Evolutionary conservation across 2,329 filamentous ascomycete genomes (phyloP).

Genomic region (Calonectria hongkongensis): DNA sequence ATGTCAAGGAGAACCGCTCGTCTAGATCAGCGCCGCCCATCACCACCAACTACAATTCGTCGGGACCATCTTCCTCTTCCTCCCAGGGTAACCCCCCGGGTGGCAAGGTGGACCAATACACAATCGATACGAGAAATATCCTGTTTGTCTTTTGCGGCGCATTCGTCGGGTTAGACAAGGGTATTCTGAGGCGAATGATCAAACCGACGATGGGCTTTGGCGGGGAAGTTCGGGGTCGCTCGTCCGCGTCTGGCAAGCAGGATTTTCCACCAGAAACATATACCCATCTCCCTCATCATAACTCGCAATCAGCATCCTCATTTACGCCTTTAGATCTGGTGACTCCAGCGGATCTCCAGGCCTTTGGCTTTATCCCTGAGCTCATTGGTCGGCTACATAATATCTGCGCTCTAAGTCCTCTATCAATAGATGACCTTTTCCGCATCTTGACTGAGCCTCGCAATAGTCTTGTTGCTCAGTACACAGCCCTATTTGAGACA

Average conservation of each 20-base stretch:
- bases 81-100: conserved; percentile 67
- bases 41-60: conserved; percentile 70
- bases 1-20: conserved; percentile 85
- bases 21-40: conserved; percentile 72
- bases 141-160: conserved; percentile 98
- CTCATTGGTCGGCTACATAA: conserved; percentile 97
- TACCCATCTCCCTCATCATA: conserved; percentile 74
- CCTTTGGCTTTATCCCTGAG: conserved; percentile 94
- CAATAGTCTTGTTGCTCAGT: conserved; percentile 91
- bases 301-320: conserved; percentile 58
- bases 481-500: conserved; percentile 88
- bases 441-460: conserved; percentile 94
- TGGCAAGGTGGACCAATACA: conserved; percentile 77
- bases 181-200: conserved; percentile 89
- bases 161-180: conserved; percentile 93
- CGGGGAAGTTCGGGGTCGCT: conserved; percentile 81
- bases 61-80: conserved; percentile 65
- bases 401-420: conserved; percentile 87
- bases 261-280: conserved; percentile 80
- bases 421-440: conserved; percentile 81
- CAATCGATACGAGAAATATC: conserved; percentile 95
- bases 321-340: conserved; percentile 82
- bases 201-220: conserved; percentile 93
- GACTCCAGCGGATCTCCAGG: conserved; percentile 85
- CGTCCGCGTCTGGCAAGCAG: conserved; percentile 70